Base-by-base conservation (phyloP, 176 grass and related monocot species). In the Bromus sterilis region DNA sequence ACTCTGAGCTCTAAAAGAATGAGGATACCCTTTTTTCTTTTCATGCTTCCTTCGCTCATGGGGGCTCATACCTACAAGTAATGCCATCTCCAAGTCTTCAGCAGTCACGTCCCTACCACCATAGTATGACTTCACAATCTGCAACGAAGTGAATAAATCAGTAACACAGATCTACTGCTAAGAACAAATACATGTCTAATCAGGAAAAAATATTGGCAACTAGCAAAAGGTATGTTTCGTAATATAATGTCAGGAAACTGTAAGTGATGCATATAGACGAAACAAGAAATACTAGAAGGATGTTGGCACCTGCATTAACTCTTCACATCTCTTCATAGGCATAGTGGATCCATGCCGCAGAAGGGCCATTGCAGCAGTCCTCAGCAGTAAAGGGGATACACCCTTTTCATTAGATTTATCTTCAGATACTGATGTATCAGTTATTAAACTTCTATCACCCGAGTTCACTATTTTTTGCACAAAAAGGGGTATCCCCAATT, bases 341-440 rank as follows among this genome's bases (percentile, higher is more conserved):
- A 98, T 98, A 67, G 68, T 93, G 57, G 90, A 86, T 67, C 90
- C 95, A 91, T 98, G 95, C 3, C 95, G 81, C 65, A 98, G 63
- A 86, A 98, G 95, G 21, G 95, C 95, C 90, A 98, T 94, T 80
- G 95, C 95, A 81, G 95, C 92, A 64, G 90, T 98, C 76, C 95
- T 87, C 33, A 98, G 83, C 59, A 94, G 95, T 51, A 98, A 89
- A 79, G 95, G 92, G 24, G 92, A 91, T 6, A 98, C 95, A 4
- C 95, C 95, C n/a, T 78, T 87, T 80, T 71, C 84, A 83, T 77
- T 79, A 21, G 35, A 59, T 69, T 75, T 75, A 63, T 68, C 74
- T 37, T 84, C 75, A 84, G 71, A 80, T 67, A 57, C 34, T 42
- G 80, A 89, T 62, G 36, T 56, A 48, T 11, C 71, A 4, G 92